Evolutionary conservation across 345 rosid genomes (phyloP).

Genomic region (Lagerstroemia speciosa): DNA sequence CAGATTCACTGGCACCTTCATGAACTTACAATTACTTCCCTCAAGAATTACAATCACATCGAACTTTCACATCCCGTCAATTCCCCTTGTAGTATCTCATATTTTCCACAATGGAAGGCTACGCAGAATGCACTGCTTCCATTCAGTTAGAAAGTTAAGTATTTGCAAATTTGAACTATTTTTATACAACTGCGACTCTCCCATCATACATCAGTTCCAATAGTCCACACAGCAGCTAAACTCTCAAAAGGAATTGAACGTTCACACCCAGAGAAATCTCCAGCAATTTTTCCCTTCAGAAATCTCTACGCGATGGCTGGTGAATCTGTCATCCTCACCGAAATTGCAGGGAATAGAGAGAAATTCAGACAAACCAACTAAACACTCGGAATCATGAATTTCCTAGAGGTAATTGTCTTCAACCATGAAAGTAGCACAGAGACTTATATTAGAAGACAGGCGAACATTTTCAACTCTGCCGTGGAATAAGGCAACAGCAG

Average conservation of each 20-base stretch:
- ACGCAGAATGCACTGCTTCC: no score
- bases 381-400: neutral
- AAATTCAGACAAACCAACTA: neutral
- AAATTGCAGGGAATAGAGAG: neutral
- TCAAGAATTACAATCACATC: no score
- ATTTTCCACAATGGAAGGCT: no score
- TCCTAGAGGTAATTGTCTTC: neutral
- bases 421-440: no score
- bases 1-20: no score
- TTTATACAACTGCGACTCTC: neutral
- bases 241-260: neutral
- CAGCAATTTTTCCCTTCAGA: neutral
- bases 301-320: neutral
- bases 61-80: no score
- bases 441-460: neutral
- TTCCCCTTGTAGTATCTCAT: no score
- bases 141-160: no score
- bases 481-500: neutral
- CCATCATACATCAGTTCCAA: neutral
- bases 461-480: neutral
- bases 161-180: no score
- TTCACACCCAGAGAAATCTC: neutral
- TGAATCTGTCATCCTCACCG: neutral
- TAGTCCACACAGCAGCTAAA: neutral
- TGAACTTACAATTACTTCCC: no score